These are phyloP conservation scores for Phtheirospermum japonicum DNA, from an alignment of 257 asterid genomes.

Conservation along the genomic window DNA sequence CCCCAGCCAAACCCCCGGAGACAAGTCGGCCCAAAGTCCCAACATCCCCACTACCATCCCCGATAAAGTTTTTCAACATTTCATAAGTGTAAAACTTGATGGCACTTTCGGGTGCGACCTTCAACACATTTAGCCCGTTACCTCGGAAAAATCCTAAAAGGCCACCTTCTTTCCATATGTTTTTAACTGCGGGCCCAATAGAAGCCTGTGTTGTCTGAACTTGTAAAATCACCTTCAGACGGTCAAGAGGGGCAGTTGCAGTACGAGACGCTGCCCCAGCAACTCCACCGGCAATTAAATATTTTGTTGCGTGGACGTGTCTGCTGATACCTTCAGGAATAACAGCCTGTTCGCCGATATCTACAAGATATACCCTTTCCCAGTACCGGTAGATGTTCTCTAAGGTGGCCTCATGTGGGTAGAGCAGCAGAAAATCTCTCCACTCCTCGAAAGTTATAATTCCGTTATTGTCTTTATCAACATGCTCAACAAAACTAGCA, in stretches of 20 bases:
- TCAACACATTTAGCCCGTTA: slow-evolving; percentile 83
- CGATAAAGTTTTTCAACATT: slow-evolving; percentile 61
- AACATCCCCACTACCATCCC: slow-evolving; percentile 50
- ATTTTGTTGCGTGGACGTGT: slow-evolving; percentile 76
- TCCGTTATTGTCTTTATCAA: slow-evolving; percentile 93
- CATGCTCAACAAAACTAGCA: slow-evolving; percentile 94
- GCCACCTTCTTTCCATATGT: slow-evolving; percentile 74
- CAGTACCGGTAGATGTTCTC: slow-evolving; percentile 87
- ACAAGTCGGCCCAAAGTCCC: slow-evolving; percentile 73
- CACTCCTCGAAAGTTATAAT: slow-evolving; percentile 96
- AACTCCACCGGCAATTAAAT: slow-evolving; percentile 92
- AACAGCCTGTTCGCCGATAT: slow-evolving; percentile 93
- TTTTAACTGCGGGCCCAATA: slow-evolving; percentile 56
- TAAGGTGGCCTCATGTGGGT: slow-evolving; percentile 93
- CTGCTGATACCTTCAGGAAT: slow-evolving; percentile 94
- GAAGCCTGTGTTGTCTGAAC: slow-evolving; percentile 82
- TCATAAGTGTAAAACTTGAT: slow-evolving; percentile 88
- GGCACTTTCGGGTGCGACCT: slow-evolving; percentile 99
- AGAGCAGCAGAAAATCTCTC: slow-evolving; percentile 92
- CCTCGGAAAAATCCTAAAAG: slow-evolving; percentile 78
- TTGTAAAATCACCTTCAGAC: slow-evolving; percentile 83
- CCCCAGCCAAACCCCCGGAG: slow-evolving; percentile 97
- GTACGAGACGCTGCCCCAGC: slow-evolving; percentile 99
- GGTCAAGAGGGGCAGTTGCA: slow-evolving; percentile 94
- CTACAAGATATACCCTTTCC: slow-evolving; percentile 92